phyloP scores from a whole-genome alignment of 345 rosid genomes.

The Gossypium sturtianum region DNA sequence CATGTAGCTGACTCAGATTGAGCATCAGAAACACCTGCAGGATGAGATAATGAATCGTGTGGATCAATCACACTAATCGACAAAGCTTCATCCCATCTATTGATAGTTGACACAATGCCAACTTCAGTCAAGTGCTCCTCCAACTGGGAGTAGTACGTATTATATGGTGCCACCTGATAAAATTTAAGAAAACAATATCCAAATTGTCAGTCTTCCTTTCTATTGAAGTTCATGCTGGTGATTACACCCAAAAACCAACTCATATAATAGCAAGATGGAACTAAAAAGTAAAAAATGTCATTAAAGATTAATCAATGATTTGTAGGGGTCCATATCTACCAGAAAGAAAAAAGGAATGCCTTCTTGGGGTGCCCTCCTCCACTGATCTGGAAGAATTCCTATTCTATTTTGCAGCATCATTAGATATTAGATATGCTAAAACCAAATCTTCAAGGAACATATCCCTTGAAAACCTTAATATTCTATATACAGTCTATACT shows the following conservation, averaged over 20 bases:
- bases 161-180: slow-evolving; percentile 92
- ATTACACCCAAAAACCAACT: neutral
- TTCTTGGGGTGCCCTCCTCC: neutral
- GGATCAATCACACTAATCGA: slow-evolving; percentile 88
- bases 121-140: slow-evolving; percentile 89
- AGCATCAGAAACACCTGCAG: slow-evolving; percentile 93
- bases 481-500: neutral
- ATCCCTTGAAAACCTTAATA: neutral
- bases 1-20: slow-evolving; percentile 83
- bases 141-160: slow-evolving; percentile 84
- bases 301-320: neutral
- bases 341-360: slow-evolving; percentile 1
- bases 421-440: neutral
- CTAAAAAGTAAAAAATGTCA: neutral
- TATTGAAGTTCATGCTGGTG: neutral
- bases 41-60: slow-evolving; percentile 93
- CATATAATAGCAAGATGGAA: neutral
- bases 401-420: slow-evolving; percentile 1
- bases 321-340: neutral
- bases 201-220: neutral
- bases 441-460: neutral
- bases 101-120: slow-evolving; percentile 70
- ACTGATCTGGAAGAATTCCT: neutral
- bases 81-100: slow-evolving; percentile 89
- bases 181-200: slow-evolving; percentile 5